Conservation (phyloP, 2,329 filamentous ascomycete genomes). For the Aphanocladium album region DNA sequence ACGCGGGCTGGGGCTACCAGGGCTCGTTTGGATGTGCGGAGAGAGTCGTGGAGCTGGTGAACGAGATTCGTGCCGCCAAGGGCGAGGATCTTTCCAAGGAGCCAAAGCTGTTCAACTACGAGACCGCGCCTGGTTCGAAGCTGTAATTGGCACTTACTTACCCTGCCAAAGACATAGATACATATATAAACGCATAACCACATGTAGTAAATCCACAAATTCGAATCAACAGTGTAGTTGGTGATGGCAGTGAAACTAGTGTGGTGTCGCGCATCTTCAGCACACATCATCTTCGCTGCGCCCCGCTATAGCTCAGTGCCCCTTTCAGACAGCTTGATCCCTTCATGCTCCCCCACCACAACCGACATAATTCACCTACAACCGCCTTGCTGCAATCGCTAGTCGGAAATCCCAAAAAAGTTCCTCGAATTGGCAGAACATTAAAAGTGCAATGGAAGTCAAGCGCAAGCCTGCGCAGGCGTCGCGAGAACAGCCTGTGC, state of each 20-base stretch:
- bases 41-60: constrained; percentile 60
- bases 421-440: background rate
- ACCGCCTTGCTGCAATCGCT: background rate
- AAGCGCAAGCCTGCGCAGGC: background rate
- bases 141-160: background rate
- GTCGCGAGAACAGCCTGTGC: constrained; percentile 18
- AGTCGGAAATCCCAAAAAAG: background rate
- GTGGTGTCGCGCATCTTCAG: background rate
- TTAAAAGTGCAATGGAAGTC: constrained; percentile 8
- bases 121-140: background rate
- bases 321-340: constrained; percentile 10
- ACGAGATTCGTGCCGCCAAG: constrained; percentile 44
- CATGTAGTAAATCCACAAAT: too few relatives aligned
- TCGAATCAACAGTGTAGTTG: background rate
- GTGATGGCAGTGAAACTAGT: background rate
- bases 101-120: constrained; percentile 25
- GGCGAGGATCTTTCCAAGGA: constrained; percentile 25
- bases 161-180: too few relatives aligned
- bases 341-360: constrained; percentile 6
- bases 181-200: too few relatives aligned
- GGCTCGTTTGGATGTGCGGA: constrained; percentile 66
- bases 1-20: constrained; percentile 73
- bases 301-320: constrained; percentile 6
- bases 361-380: background rate
- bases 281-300: background rate